phyloP scores from a whole-genome alignment of 345 rosid genomes.

The Turnera subulata region DNA sequence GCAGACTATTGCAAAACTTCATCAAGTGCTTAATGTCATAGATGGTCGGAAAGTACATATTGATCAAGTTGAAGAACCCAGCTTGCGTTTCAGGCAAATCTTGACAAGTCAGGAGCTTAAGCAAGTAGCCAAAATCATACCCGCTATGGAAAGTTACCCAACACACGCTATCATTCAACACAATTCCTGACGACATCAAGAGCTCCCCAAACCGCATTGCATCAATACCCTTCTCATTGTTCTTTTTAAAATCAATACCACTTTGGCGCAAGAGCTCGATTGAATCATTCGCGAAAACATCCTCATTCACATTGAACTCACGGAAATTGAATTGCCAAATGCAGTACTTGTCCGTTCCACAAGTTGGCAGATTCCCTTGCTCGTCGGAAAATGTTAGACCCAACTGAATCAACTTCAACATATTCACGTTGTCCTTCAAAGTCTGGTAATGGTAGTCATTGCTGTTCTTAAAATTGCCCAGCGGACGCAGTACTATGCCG shows the following conservation, averaged over 20 bases:
- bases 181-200: constrained; percentile 73
- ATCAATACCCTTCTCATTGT: constrained; percentile 50
- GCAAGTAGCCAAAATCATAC: constrained; percentile 74
- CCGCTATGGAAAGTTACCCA: constrained; percentile 84
- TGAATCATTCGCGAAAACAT: constrained; percentile 53
- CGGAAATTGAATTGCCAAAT: constrained; percentile 82
- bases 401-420: constrained; percentile 71
- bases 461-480: constrained; percentile 47
- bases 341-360: constrained; percentile 55
- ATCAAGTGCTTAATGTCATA: constrained; percentile 69
- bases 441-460: constrained; percentile 53
- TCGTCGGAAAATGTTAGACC: constrained; percentile 70
- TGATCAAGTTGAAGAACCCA: constrained; percentile 49
- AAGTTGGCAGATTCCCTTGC: constrained; percentile 58
- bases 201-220: constrained; percentile 50
- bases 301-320: constrained; percentile 50
- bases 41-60: constrained; percentile 50
- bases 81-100: constrained; percentile 47
- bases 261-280: constrained; percentile 56
- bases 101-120: constrained; percentile 63
- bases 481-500: constrained; percentile 51
- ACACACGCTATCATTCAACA: constrained; percentile 57
- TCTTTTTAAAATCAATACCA: constrained; percentile 63
- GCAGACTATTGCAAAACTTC: constrained; percentile 67
- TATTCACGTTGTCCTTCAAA: constrained; percentile 56